Percentiles rank a stretch among this genome's conserved stretches.
These are phyloP conservation scores for Trichoderma koningii DNA, from an alignment of 2,329 filamentous ascomycete genomes.

Conservation along the genomic window DNA sequence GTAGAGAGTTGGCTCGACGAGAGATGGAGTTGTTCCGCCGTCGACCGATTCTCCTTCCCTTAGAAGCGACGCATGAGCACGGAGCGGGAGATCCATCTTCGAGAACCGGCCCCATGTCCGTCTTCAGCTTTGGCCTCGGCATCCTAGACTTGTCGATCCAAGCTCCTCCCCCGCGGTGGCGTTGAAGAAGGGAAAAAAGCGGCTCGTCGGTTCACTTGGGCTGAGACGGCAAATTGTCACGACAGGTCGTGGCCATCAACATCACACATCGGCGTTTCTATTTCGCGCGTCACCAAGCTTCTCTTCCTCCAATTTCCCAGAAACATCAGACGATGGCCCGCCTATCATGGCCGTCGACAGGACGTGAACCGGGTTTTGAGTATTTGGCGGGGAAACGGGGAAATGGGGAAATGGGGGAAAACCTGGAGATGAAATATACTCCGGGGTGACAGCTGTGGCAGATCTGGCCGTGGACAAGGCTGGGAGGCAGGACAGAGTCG, in stretches of 20 bases:
- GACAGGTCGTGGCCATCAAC: conserved; percentile 7
- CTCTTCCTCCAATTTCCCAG: neutral
- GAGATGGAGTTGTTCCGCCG: neutral
- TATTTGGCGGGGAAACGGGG: conserved; percentile 24
- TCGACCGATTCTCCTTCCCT: conserved; percentile 6
- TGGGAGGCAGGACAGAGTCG: neutral
- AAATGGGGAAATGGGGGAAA: conserved; percentile 25
- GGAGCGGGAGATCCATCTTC: conserved; percentile 2
- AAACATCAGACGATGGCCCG: conserved; percentile 10
- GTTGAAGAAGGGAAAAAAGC: conserved; percentile 4
- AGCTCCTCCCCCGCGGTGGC: conserved; percentile 18
- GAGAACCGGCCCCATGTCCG: conserved; percentile 1
- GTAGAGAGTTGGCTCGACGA: neutral
- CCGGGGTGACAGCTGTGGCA: conserved; percentile 23
- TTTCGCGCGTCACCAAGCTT: conserved; percentile 7
- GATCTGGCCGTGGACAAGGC: conserved; percentile 15
- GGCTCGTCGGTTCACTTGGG: conserved; percentile 7
- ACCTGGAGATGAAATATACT: conserved; percentile 25
- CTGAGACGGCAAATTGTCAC: conserved; percentile 19
- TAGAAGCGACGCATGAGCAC: conserved; percentile 12
- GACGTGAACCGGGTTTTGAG: conserved; percentile 16
- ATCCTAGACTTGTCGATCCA: conserved; percentile 11
- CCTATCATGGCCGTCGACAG: neutral
- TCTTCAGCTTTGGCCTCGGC: neutral
- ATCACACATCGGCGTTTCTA: conserved; percentile 20